phyloP scores from a whole-genome alignment of 2,329 filamentous ascomycete species.

The Apiospora phragmitis region DNA sequence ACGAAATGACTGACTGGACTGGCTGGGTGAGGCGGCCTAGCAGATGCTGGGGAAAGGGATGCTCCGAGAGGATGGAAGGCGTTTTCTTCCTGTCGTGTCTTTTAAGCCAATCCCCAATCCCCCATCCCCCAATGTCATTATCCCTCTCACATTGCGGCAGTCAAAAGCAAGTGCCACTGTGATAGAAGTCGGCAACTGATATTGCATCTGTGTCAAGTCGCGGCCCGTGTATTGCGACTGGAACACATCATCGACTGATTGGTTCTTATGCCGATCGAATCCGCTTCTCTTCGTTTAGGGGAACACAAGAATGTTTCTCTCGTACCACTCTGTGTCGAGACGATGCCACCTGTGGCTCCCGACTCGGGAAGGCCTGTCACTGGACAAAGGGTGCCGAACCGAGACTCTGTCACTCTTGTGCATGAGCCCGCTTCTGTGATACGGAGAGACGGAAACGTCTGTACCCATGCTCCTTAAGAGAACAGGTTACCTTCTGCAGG shows the following conservation, averaged over 20 bases:
- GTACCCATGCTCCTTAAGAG: too few species aligned
- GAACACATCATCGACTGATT: neutral
- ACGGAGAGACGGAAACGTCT: neutral
- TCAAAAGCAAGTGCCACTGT: neutral
- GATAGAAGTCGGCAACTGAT: neutral
- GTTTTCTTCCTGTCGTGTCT: neutral
- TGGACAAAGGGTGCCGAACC: too few species aligned
- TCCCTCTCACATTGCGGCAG: neutral
- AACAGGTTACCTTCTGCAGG: too few species aligned
- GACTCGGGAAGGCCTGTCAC: neutral
- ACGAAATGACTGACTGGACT: neutral
- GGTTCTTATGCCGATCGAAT: neutral
- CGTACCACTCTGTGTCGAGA: neutral
- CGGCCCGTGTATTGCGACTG: neutral
- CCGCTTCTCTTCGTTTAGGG: neutral
- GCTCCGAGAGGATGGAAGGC: too few species aligned
- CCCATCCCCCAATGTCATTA: neutral
- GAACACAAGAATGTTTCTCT: neutral
- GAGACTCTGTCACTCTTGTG: neutral
- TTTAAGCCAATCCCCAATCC: neutral
- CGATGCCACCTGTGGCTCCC: neutral
- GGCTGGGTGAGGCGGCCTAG: too few species aligned
- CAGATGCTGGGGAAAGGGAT: neutral
- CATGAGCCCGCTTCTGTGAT: too few species aligned
- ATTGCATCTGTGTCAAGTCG: neutral